Evolutionary conservation across 805 yeast species (phyloP), one percentile per base, ranked within the genome.

Genomic region (Metschnikowia henanensis): DNA sequence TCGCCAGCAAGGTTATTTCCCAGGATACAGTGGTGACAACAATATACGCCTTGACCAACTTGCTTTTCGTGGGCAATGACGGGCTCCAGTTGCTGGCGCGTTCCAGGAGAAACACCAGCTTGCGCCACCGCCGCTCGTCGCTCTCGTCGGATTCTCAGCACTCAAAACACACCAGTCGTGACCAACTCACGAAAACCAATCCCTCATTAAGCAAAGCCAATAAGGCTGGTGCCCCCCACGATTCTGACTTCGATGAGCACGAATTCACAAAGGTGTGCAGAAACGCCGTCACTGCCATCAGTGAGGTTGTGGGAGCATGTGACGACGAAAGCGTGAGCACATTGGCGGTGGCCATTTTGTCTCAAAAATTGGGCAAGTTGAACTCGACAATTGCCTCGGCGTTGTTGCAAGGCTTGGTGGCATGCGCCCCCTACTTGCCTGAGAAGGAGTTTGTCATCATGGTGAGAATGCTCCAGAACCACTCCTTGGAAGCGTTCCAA

Each of bases 21-120:
- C 92, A 89, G 57, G 97, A 90, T 58, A 80, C 87, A 1, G 82
- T 86, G 18, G 87, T 90, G 7, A 83, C 96, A 6, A 78, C 92
- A 1, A 81, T 94, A 39, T 94, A 94, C 64, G 82, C 95, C 0
- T 72, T 92, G 50, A 80, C 87, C 16, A 94, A 94, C 59, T 62
- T 86, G 46, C 65, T 92, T 25, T 77, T 83, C 39, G 77, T 73
- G 41, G 82, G 76, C 13, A 77, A 65, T 47, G 76, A 66, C 53
- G 66, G 59, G 38, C 54, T 57, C 26, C 65, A 61, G 41, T 47
- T 59, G n/a, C 64, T 53, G 37, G 52, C 57, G 6, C 54, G 64
- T 40, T 50, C 51, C 35, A 52, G 61, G 38, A 51, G 75, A 63
- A 39, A 60, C 58, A 38, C 70, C 58, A 41, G 68, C 46, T 31